A percentile compares a stretch with the other conserved stretches of the same genome.
These are phyloP conservation scores for Pleurotus ostreatus DNA, from an alignment of 768 basidiomycete genomes.

Conservation along the genomic window DNA sequence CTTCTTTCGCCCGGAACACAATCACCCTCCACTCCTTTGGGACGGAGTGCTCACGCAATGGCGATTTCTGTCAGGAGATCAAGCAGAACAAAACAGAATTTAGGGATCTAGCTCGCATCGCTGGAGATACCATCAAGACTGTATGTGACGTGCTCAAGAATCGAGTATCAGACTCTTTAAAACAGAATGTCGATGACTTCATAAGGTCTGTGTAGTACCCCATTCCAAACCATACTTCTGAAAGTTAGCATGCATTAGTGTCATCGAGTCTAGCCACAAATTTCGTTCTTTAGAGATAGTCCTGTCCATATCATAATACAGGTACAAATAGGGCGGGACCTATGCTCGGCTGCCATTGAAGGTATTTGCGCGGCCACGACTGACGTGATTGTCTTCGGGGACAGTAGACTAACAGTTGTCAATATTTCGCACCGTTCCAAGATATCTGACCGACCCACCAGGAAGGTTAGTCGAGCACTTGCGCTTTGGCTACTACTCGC, in stretches of 20 bases:
- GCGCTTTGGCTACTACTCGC: background rate
- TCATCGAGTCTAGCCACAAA: background rate
- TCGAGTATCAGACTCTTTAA: background rate
- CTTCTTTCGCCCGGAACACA: too few relatives aligned
- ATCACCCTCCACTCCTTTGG: background rate
- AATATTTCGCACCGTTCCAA: too few relatives aligned
- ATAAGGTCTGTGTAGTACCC: background rate
- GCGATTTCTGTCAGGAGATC: background rate
- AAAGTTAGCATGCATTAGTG: background rate
- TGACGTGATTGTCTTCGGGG: background rate
- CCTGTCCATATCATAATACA: background rate
- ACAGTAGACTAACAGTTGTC: too few relatives aligned
- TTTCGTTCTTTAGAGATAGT: too few relatives aligned
- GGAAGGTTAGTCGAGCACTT: background rate
- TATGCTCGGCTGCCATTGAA: background rate
- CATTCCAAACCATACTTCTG: background rate
- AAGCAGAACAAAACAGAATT: background rate
- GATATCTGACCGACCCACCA: background rate
- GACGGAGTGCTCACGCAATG: background rate
- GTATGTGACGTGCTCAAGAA: background rate
- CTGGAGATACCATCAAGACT: background rate
- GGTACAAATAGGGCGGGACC: background rate
- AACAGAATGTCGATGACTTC: background rate
- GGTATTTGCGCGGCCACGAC: background rate
- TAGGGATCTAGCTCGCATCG: background rate